These are phyloP conservation scores for Melocanna baccifera DNA, from an alignment of 176 grass and related monocot species.

Conservation along the genomic window DNA sequence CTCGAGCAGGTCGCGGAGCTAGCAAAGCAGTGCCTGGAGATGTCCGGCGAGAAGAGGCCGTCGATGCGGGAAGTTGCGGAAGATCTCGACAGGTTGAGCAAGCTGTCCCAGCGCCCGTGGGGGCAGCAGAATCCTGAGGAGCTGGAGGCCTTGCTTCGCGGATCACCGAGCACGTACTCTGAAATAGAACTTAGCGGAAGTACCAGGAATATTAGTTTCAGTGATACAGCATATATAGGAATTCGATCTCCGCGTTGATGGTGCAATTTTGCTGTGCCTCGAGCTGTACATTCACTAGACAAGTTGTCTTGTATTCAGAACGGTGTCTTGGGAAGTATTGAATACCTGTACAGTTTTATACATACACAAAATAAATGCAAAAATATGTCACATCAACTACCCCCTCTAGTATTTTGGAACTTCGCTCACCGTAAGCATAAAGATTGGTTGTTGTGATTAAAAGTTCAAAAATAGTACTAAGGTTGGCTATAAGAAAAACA, in stretches of 20 bases:
- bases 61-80: slow-evolving; percentile 58
- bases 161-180: slow-evolving; percentile 2
- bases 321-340: not conserved
- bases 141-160: slow-evolving; percentile 10
- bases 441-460: no score
- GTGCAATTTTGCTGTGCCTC: not conserved
- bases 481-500: no score
- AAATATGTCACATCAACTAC: not conserved
- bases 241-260: slow-evolving; percentile 41
- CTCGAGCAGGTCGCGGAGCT: slow-evolving; percentile 51
- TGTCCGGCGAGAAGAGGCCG: slow-evolving; percentile 50
- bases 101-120: slow-evolving; percentile 40
- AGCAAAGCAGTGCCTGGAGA: slow-evolving; percentile 53
- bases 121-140: slow-evolving; percentile 19
- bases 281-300: not conserved
- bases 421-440: no score
- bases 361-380: not conserved
- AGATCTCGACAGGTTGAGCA: slow-evolving; percentile 37
- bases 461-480: no score
- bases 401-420: not conserved
- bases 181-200: slow-evolving; percentile 4
- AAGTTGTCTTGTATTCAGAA: not conserved
- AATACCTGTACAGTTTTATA: not conserved
- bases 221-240: slow-evolving; percentile 28
- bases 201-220: not conserved